These are phyloP conservation scores for Cyphellophora europaea DNA, from an alignment of 2,329 filamentous ascomycete genomes.

Conservation along the genomic window DNA sequence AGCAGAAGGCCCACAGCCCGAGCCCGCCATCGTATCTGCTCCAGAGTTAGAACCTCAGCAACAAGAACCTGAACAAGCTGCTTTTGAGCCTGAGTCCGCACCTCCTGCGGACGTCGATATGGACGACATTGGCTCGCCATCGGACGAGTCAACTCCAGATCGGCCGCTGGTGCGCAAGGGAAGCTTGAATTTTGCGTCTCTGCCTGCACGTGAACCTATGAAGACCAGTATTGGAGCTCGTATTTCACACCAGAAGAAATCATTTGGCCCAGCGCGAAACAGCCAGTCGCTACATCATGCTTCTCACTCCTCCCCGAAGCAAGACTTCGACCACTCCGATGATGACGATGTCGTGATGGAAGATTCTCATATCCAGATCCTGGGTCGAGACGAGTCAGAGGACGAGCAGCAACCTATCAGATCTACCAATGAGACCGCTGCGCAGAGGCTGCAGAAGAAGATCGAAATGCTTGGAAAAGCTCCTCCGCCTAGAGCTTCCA, in stretches of 20 bases:
- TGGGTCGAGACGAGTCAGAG: slow-evolving; percentile 32
- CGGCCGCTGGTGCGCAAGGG: slow-evolving; percentile 77
- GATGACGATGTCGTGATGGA: slow-evolving; percentile 5
- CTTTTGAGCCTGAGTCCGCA: slow-evolving; percentile 3
- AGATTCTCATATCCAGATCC: slow-evolving; percentile 12
- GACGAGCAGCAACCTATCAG: slow-evolving; percentile 41
- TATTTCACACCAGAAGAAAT: slow-evolving; percentile 37
- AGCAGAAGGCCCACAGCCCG: slow-evolving; percentile 9
- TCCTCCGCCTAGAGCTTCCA: slow-evolving; percentile 34
- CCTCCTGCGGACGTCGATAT: slow-evolving; percentile 20
- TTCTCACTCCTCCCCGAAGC: slow-evolving; percentile 22
- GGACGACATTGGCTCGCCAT: slow-evolving; percentile 39
- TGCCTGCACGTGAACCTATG: slow-evolving; percentile 83
- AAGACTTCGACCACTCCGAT: slow-evolving; percentile 13
- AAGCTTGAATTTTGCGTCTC: slow-evolving; percentile 85
- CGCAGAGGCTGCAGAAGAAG: slow-evolving; percentile 82
- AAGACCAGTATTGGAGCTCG: slow-evolving; percentile 75
- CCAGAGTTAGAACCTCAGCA: background rate
- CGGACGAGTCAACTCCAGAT: slow-evolving; percentile 37
- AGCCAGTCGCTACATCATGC: slow-evolving; percentile 58
- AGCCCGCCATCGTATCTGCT: background rate
- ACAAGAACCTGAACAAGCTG: slow-evolving; percentile 5
- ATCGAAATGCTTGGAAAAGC: slow-evolving; percentile 66
- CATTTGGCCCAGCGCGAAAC: slow-evolving; percentile 37
- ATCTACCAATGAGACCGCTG: slow-evolving; percentile 78